Base-by-base conservation (phyloP, 768 basidiomycete species). In the Kondoa subrosea region DNA sequence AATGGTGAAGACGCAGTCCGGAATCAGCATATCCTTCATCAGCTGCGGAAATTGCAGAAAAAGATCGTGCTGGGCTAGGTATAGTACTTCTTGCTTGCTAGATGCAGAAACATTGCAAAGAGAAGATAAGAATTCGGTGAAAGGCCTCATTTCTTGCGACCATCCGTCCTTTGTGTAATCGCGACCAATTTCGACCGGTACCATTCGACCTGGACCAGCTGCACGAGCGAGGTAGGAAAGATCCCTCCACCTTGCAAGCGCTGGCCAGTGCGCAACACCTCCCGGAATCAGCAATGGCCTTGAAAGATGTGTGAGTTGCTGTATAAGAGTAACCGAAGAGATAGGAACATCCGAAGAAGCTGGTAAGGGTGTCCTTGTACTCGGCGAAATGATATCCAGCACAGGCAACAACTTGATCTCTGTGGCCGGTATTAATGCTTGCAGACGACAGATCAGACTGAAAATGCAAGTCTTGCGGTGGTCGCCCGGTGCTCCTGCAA, bases 11-110 rank as follows among this genome's bases (percentile, higher is more conserved):
- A 88, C 85, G 73, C 93, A 91, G 75, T 95, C 91, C 0, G 95
- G 93, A n/a, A 89, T 72, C 12, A 81, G 70, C 62, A 96, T 83
- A 74, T 97, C 95, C 4, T 81, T 78, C 61, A 82, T 79, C 57
- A 99, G 80, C 1, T 77, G 76, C 1, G 91, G 91, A 71, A 97
- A 91, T 76, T 99, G 95, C 56, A 77, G 78, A 68, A 92, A 80
- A 16, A 99, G 82, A 72, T 85, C 82, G 78, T 99, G 86, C 75
- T 99, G 95, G 0, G 95, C 95, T 57, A 99, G 83, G 76, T 99
- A 99, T 40, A 86, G 67, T 4, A 74, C 70, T 58, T 67, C 59
- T n/a, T 25, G 34, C 31, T 67, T 67, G 4, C 67, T 68, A 1
- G 56, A 64, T 1, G 62, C 67, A 50, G n/a, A 66, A 68, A 16